Percentiles rank a stretch among this genome's conserved stretches.
These are phyloP conservation scores for Candida golubevii DNA, from an alignment of 805 yeast genomes.

Conservation along the genomic window DNA sequence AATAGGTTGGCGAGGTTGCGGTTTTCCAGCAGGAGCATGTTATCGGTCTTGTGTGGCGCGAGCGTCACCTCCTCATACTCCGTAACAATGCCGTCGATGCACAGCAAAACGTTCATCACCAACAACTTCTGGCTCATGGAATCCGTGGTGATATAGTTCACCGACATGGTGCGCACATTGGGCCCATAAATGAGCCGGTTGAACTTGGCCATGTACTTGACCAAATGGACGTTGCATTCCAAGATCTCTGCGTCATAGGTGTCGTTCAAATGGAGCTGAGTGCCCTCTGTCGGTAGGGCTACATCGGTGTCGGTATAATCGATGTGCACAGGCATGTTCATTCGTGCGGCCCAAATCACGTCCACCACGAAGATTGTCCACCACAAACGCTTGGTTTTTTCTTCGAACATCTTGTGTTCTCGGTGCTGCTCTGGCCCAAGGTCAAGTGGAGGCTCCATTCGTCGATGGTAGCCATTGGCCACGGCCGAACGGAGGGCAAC, in stretches of 20 bases:
- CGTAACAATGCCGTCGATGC: slow-evolving; percentile 26
- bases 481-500: slow-evolving; percentile 37
- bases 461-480: slow-evolving; percentile 36
- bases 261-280: slow-evolving; percentile 23
- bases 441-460: slow-evolving; percentile 13
- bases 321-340: slow-evolving; percentile 37
- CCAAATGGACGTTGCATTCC: slow-evolving; percentile 37
- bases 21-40: slow-evolving; percentile 19
- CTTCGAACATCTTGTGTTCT: slow-evolving; percentile 13
- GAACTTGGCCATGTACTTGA: slow-evolving; percentile 35
- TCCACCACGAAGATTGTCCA: slow-evolving; percentile 41
- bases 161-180: slow-evolving; percentile 34
- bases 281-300: slow-evolving; percentile 36
- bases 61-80: slow-evolving; percentile 32
- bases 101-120: slow-evolving; percentile 26
- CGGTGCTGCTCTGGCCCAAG: slow-evolving; percentile 1
- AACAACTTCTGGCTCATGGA: slow-evolving; percentile 36
- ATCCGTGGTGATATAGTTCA: slow-evolving; percentile 38
- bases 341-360: slow-evolving; percentile 37
- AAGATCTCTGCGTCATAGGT: slow-evolving; percentile 27
- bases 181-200: slow-evolving; percentile 38
- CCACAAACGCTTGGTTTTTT: slow-evolving; percentile 37
- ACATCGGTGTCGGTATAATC: slow-evolving; percentile 42
- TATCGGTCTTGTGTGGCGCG: slow-evolving; percentile 18
- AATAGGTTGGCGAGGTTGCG: slow-evolving; percentile 32